Evolutionary conservation across 768 basidiomycete species (phyloP), one percentile per base, ranked within the genome.

Genomic region (Cubamyces lactineus): DNA sequence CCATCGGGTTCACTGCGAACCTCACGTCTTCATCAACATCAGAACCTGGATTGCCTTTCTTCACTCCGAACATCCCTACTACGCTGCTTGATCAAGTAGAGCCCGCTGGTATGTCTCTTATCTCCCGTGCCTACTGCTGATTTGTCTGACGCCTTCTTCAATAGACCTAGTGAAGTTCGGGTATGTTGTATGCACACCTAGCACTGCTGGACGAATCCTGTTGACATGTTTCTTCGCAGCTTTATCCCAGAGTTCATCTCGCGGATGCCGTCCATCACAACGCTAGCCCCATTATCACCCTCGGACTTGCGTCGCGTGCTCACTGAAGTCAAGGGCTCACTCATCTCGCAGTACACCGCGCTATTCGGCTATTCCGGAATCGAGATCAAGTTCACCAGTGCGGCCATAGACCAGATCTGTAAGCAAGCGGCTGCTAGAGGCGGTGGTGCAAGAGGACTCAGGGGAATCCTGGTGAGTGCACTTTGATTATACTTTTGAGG

Each of bases 231-330:
- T n/a, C 45, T 67, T 6, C 23, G n/a, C 60, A 91, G 91, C 3
- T 91, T 97, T 65, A 98, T 98, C 60, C 96, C 96, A 23, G 96
- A 98, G 76, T 98, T 98, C 68, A 84, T 96, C 53, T 94, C 92
- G 17, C 90, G 96, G 28, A 76, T 97, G n/a, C 96, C 96, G 5
- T 89, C 94, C n/a, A 82, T 95, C 39, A 91, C 96, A 4, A 86
- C 93, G 1, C 82, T 98, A 6, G 74, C 88, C 6, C 89, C 91
- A 6, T 80, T 98, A 2, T 89, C 91, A 5, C 82, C 90, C 11
- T 71, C 84, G 12, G 96, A 98, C 73, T 81, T 98, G 17, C 85
- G 94, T 26, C 84, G 89, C n/a, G 92, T 98, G 60, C 81, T 98
- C 45, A 92, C 91, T 1, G 94, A 97, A 67, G 94, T 98, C 53